Evolutionary conservation across 2,329 filamentous ascomycete genomes (phyloP).

Genomic region (Aspergillus sp.): DNA sequence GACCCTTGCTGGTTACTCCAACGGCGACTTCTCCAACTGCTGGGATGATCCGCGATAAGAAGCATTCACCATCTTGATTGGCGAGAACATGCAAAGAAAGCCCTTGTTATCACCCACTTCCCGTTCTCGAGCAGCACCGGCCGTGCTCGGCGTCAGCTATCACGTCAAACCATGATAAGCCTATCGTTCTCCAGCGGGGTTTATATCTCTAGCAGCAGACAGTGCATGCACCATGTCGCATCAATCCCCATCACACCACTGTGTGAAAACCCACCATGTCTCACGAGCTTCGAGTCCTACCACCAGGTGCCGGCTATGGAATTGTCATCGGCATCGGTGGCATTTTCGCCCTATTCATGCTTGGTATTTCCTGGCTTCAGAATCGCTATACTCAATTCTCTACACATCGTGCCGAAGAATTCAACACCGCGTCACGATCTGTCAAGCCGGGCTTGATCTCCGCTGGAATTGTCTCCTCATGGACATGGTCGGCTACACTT

Average conservation of each 20-base stretch:
- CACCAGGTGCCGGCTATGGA: conserved; percentile 51
- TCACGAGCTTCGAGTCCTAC: conserved; percentile 22
- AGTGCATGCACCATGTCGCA: not conserved
- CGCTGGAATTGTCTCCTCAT: conserved; percentile 51
- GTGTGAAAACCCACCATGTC: conserved; percentile 9
- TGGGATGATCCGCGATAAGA: not conserved
- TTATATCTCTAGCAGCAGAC: not conserved
- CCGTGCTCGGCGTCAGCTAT: not conserved
- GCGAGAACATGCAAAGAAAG: not conserved
- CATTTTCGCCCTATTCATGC: conserved; percentile 48
- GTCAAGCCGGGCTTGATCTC: conserved; percentile 48
- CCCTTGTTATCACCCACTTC: not conserved
- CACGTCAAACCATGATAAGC: not conserved
- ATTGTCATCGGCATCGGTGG: conserved; percentile 54
- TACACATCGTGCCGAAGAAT: conserved; percentile 48
- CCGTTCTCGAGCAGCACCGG: not conserved
- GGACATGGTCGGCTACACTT: conserved; percentile 54
- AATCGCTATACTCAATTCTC: conserved; percentile 38
- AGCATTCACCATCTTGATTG: not conserved
- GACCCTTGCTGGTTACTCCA: not conserved
- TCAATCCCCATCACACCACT: not conserved
- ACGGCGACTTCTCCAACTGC: not conserved
- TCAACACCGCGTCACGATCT: conserved; percentile 49
- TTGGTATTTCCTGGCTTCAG: conserved; percentile 45
- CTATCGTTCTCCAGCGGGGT: not conserved